phyloP scores from a whole-genome alignment of 495 filamentous ascomycete genomes.

The Podospora anserina region DNA sequence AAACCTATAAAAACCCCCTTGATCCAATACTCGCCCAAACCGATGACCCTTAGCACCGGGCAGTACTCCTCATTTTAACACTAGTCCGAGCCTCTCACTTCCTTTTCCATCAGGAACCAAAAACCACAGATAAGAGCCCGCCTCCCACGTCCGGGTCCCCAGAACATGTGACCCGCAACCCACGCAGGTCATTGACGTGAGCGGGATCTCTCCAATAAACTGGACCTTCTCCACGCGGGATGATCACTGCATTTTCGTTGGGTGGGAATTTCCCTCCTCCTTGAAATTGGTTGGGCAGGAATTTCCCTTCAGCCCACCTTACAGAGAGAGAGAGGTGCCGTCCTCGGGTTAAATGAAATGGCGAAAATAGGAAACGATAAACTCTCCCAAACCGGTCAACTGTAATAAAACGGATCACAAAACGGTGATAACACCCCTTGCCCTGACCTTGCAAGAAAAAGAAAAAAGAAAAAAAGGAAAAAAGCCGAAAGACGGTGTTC shows the following conservation, averaged over 20 bases:
- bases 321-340: no score
- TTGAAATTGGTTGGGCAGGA: neutral
- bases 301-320: neutral
- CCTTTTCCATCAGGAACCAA: neutral
- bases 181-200: constrained; percentile 19
- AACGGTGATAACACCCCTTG: neutral
- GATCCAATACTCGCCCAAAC: neutral
- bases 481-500: constrained; percentile 1
- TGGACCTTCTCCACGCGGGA: neutral
- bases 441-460: neutral
- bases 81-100: neutral
- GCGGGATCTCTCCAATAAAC: neutral
- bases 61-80: neutral
- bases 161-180: constrained; percentile 21
- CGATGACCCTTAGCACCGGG: neutral
- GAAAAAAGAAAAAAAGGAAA: no score
- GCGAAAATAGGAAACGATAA: neutral
- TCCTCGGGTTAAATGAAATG: neutral
- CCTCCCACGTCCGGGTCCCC: neutral
- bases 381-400: neutral
- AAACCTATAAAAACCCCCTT: neutral
- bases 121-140: neutral
- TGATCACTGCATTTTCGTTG: neutral
- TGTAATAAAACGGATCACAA: neutral
- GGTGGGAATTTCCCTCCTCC: neutral